Percentiles rank a stretch among this genome's conserved stretches.
These are phyloP conservation scores for Chaetomium sp. DNA, from an alignment of 2,329 filamentous ascomycete genomes.

Conservation along the genomic window DNA sequence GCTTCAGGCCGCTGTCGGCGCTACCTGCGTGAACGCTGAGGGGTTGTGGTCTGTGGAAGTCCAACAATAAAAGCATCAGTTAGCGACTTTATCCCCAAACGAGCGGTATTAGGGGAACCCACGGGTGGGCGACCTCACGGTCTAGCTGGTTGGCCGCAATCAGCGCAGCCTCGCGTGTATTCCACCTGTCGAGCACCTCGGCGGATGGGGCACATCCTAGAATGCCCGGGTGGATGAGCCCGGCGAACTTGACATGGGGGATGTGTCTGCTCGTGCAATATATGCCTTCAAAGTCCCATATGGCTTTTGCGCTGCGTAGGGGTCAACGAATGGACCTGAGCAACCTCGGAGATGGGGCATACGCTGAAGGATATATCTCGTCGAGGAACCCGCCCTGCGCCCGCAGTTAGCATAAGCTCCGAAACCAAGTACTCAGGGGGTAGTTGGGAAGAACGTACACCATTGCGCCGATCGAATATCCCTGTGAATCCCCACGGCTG, in stretches of 20 bases:
- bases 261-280: conserved; percentile 85
- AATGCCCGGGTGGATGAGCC: conserved; percentile 89
- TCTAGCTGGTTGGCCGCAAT: conserved; percentile 68
- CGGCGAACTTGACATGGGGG: conserved; percentile 82
- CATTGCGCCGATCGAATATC: conserved; percentile 77
- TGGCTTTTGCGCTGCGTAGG: conserved; percentile 53
- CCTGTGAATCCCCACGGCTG: conserved; percentile 91
- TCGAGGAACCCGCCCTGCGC: conserved; percentile 75
- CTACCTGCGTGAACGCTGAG: conserved; percentile 72
- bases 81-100: background rate
- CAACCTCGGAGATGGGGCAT: conserved; percentile 37
- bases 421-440: background rate
- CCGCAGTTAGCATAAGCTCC: background rate
- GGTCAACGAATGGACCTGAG: background rate
- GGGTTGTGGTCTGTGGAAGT: conserved; percentile 56
- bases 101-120: background rate
- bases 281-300: conserved; percentile 61
- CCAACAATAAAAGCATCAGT: background rate
- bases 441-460: conserved; percentile 45
- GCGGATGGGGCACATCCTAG: conserved; percentile 83
- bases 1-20: conserved; percentile 59
- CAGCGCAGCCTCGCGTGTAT: conserved; percentile 77
- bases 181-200: conserved; percentile 80
- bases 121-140: conserved; percentile 72
- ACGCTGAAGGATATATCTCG: conserved; percentile 83